Conservation (phyloP, 108 stramenopile genomes). For the Skeletonema tropicum region DNA sequence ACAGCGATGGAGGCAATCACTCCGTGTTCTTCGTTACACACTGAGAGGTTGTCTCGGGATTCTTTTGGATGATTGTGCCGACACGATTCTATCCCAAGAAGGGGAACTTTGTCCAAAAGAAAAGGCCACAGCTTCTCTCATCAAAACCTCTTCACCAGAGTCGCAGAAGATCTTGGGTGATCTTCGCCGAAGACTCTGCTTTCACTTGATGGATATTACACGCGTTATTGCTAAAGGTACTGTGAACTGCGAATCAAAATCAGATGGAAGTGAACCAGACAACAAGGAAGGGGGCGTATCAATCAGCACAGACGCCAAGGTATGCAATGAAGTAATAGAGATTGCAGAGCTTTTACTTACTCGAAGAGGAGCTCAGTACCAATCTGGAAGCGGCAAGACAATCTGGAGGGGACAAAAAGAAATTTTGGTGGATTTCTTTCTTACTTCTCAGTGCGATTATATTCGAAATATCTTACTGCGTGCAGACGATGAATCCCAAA, state of each 20-base stretch:
- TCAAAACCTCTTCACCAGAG: slow-evolving; percentile 50
- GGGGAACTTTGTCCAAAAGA: slow-evolving; percentile 63
- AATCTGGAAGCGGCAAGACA: slow-evolving; percentile 64
- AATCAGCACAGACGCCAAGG: slow-evolving; percentile 74
- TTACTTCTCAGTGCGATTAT: slow-evolving; percentile 65
- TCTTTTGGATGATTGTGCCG: slow-evolving; percentile 62
- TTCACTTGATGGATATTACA: slow-evolving; percentile 53
- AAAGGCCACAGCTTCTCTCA: slow-evolving; percentile 59
- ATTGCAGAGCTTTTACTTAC: slow-evolving; percentile 71
- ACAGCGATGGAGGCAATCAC: slow-evolving; percentile 49
- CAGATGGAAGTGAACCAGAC: slow-evolving; percentile 24
- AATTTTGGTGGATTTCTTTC: slow-evolving; percentile 65
- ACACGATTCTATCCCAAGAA: slow-evolving; percentile 32
- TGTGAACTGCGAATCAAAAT: slow-evolving; percentile 42
- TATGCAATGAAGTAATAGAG: slow-evolving; percentile 79
- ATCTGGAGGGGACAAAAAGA: slow-evolving; percentile 89
- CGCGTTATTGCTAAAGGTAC: slow-evolving; percentile 78
- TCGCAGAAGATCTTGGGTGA: slow-evolving; percentile 40
- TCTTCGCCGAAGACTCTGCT: slow-evolving; percentile 57
- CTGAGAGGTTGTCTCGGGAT: slow-evolving; percentile 77
- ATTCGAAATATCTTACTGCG: slow-evolving; percentile 56
- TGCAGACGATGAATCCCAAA: slow-evolving; percentile 40
- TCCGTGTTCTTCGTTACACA: slow-evolving; percentile 74
- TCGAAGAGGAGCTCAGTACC: slow-evolving; percentile 70
- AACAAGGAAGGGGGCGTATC: slow-evolving; percentile 28